Conservation (phyloP, 441 rosid genomes). For the Euphorbia corollata region DNA sequence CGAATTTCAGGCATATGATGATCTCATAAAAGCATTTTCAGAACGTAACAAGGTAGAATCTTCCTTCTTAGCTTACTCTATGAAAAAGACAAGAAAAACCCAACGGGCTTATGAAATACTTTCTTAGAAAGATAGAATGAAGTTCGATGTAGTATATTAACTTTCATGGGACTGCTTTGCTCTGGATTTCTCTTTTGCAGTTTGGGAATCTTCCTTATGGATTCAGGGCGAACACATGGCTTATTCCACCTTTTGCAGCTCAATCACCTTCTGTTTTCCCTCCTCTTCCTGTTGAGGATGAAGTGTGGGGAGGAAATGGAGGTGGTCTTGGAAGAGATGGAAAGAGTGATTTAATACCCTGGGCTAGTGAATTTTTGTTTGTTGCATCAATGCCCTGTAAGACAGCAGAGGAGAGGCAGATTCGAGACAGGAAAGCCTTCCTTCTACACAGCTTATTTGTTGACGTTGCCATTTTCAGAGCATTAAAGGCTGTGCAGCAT, state of each 20-base stretch:
- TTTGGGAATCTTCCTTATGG: slow-evolving; percentile 71
- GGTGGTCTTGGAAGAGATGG: slow-evolving; percentile 68
- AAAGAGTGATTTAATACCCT: slow-evolving; percentile 40
- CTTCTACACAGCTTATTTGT: slow-evolving; percentile 61
- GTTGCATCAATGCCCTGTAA: slow-evolving; percentile 54
- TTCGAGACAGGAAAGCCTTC: slow-evolving; percentile 64
- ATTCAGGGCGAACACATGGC: slow-evolving; percentile 67
- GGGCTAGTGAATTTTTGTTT: slow-evolving; percentile 56
- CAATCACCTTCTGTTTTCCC: slow-evolving; percentile 39
- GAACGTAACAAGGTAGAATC: slow-evolving; percentile 80
- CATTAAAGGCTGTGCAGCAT: slow-evolving; percentile 39
- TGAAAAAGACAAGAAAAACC: neutral
- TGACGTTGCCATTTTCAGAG: slow-evolving; percentile 54
- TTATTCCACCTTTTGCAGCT: slow-evolving; percentile 45
- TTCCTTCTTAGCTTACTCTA: slow-evolving; percentile 9
- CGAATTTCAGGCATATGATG: slow-evolving; percentile 61
- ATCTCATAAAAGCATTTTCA: slow-evolving; percentile 75
- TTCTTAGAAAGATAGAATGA: neutral
- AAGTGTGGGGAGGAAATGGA: slow-evolving; percentile 61
- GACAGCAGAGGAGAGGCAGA: slow-evolving; percentile 58
- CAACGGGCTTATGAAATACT: neutral
- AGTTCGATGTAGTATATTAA: neutral
- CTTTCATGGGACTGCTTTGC: neutral
- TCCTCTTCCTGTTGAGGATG: slow-evolving; percentile 54
- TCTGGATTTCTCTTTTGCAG: slow-evolving; percentile 26